Base-by-base conservation (phyloP, 1,284 basidiomycete genomes). In the Pseudozyma pruni region DNA sequence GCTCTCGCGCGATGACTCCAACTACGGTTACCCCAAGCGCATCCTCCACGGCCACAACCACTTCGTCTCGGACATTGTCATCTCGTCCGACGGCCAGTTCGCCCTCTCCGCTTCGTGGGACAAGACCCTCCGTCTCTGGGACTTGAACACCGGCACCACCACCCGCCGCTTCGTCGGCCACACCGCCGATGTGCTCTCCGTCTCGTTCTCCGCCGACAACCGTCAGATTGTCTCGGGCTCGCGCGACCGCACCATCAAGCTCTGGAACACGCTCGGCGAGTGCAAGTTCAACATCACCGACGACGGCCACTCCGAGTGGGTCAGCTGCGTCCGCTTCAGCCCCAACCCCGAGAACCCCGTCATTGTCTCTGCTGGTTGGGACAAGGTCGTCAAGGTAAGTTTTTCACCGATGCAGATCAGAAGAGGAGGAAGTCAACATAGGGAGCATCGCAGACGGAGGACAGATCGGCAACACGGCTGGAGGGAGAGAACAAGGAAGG, bases 281-380 rank as follows among this genome's bases (percentile, higher is more conserved):
- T 98, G 96, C 89, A 99, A 98, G 86, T 98, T 94, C 85, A 93
- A 98, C 85, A 99, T 99, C 86, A 93, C 93, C 86, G 95, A 98
- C 80, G 96, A 98, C 80, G 94, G 95, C 75, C 96, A 82, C 79
- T 72, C 79, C 42, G 80, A 82, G 71, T 82, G 93, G 93, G 95
- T 99, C 73, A 98, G 94, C 59, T 98, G 96, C 85, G 96, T 99
- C 51, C 91, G 96, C 84, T 99, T 99, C 89, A 96, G 93, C 86
- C 96, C 96, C 67, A 99, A 98, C 85, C 91, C 95, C 74, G 83
- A 90, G 86, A 98, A 96, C 88, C 94, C 96, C 66, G 94, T 98
- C 81, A 98, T 99, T 80, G 95, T 98, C 70, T 98, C 95, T 59
- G 92, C 91, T 83, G 96, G 96, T 80, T 99, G 96, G 96, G 96